A percentile compares a stretch with the other conserved stretches of the same genome.
Conservation (phyloP, 495 filamentous ascomycete species). For the Xylaria scruposa region DNA sequence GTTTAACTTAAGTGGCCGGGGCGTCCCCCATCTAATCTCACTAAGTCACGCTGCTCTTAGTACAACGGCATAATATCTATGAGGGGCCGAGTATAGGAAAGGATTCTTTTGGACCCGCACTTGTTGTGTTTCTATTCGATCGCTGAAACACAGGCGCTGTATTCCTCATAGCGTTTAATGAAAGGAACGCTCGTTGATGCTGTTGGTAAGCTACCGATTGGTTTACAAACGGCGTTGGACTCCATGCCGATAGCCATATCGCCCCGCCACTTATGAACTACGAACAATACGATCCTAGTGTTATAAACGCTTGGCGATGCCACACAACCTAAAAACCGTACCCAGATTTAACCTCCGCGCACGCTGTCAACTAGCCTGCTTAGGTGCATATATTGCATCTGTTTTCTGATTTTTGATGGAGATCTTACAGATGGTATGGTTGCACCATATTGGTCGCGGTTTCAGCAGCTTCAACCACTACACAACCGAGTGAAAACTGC, state of each 20-base stretch:
- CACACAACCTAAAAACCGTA: neutral
- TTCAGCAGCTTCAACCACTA: neutral
- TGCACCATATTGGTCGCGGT: neutral
- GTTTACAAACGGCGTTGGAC: conserved; percentile 5
- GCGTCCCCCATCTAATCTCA: conserved; percentile 18
- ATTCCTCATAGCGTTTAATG: conserved; percentile 17
- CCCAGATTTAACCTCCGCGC: neutral
- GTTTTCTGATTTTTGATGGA: neutral
- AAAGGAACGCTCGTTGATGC: conserved; percentile 17
- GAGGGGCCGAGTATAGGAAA: neutral
- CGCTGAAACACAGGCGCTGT: conserved; percentile 21
- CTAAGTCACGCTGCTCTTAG: conserved; percentile 9
- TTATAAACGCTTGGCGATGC: conserved; percentile 7
- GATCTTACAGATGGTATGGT: neutral
- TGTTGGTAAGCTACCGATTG: conserved; percentile 24
- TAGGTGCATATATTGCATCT: neutral
- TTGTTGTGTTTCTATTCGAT: neutral
- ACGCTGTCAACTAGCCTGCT: neutral
- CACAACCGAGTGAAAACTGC: neutral
- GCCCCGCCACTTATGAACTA: neutral
- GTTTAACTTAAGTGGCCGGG: conserved; percentile 9
- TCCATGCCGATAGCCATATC: neutral
- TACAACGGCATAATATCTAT: neutral
- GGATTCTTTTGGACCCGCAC: conserved; percentile 9
- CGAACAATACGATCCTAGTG: neutral